Base-by-base conservation (phyloP, 2,329 filamentous ascomycete species). In the Verticillium klebahnii region DNA sequence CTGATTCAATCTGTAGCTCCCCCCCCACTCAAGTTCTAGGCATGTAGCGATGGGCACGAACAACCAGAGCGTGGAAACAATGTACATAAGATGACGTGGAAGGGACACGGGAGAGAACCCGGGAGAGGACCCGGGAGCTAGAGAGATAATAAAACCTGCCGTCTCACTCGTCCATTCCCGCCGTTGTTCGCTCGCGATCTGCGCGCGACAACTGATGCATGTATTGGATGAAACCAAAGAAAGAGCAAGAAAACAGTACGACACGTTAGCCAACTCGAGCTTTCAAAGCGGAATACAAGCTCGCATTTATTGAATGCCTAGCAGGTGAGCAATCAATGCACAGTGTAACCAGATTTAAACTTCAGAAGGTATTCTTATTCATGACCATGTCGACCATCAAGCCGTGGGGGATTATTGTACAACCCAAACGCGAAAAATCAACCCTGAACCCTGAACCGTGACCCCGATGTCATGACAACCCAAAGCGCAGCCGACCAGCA, bases 381-480 rank as follows among this genome's bases (percentile, higher is more conserved):
- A 80, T 86, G 78, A 85, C 83, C 84, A 81, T 85, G 32, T 19
- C 58, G 58, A 55, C 58, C 58, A 39, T 59, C 55, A 50, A 80
- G 82, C 83, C 85, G 83, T 85, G 84, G 84, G 57, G 82, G 82
- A 84, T 85, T 88, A 89, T 87, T 89, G 85, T 89, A 89, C 86
- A 89, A 85, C 85, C 86, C 82, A 77, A 81, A 84, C 80, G 77
- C 81, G 75, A 84, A 84, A 69, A 69, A 67, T 68, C 66, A 68
- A 69, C 86, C 88, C 79, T 86, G 85, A 88, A 87, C 86, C 88
- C 87, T 87, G 85, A 86, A 88, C 89, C 88, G 84, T 89, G 83
- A 90, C 87, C 87, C 85, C 85, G 85, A 87, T 90, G 90, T 90
- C 88, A 89, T 92, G 87, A 86, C 89, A 88, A 87, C 85, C 88